Base-by-base conservation (phyloP, 164 flowering plant species). In the Vitis rotundifolia region DNA sequence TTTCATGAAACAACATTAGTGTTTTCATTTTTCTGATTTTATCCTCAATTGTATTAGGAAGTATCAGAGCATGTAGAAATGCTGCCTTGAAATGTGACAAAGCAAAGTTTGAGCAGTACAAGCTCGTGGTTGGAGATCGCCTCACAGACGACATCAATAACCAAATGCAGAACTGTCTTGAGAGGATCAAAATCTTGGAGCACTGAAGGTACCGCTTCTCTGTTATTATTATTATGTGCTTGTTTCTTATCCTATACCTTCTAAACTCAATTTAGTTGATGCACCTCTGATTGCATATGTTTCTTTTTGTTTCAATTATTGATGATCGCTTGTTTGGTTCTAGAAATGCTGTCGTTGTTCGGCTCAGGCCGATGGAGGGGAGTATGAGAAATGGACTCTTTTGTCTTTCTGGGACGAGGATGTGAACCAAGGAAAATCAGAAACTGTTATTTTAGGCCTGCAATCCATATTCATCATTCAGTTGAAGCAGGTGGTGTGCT, bases 41-140 rank as follows among this genome's bases (percentile, higher is more conserved):
- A 59, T 18, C 18, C n/a, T 53, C 52, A 12, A 61, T 1, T 37
- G 5, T 66, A 6, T 9, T 51, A 90, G 95, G 97, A 71, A 84
- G 86, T 59, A 84, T 89, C 66, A 85, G 31, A 79, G 91, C 91
- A 9, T 91, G 98, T 72, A 91, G 75, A 83, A 67, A 61, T 65
- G 85, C 87, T 9, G 94, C 94, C 57, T 73, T 86, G 83, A 89
- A 86, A 77, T 86, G 87, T 61, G 98, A 91, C 1, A 89, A 88
- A 73, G 72, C 71, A 49, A 92, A 91, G 62, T 86, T 88, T 74
- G 92, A 89, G 71, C 88, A 85, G 19, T 81, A 75, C 79, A 89
- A 87, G 73, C 85, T 85, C 71, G 49, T 66, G 26, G 78, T 67
- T 29, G 87, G 90, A 49, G 77, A 72, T 56, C 62, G 60, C 13